Percentiles rank a stretch among this genome's conserved stretches.
Evolutionary conservation across 1,284 basidiomycete genomes (phyloP).

Genomic region (Boletus sp.): DNA sequence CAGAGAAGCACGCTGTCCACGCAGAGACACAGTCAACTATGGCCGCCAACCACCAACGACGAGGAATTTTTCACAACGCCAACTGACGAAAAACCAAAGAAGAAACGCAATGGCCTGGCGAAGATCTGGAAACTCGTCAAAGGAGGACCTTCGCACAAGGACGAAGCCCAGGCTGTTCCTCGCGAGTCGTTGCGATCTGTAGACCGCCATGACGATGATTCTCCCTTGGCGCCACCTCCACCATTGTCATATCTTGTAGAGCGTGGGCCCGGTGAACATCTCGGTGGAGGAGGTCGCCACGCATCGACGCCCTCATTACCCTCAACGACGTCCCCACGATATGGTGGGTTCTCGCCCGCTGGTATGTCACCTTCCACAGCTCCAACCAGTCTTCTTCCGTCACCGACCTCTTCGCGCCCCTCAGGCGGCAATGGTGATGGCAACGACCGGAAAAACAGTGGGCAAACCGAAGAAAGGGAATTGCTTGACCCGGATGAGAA

Average conservation of each 20-base stretch:
- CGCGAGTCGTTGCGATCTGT: constrained; percentile 35
- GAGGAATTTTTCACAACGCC: constrained; percentile 25
- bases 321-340: constrained; percentile 53
- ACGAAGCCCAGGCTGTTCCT: constrained; percentile 15
- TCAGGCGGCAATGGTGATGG: constrained; percentile 55
- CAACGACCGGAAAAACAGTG: constrained; percentile 38
- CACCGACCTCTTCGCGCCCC: constrained; percentile 65
- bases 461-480: constrained; percentile 39
- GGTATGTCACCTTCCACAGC: constrained; percentile 68
- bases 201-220: constrained; percentile 57
- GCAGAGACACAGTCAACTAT: constrained; percentile 51
- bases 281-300: constrained; percentile 45
- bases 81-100: constrained; percentile 44
- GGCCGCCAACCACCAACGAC: constrained; percentile 43
- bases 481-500: constrained; percentile 32
- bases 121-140: constrained; percentile 82
- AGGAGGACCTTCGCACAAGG: constrained; percentile 45
- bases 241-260: constrained; percentile 80
- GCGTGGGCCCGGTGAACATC: constrained; percentile 51
- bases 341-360: constrained; percentile 43
- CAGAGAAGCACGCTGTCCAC: constrained; percentile 39
- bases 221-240: constrained; percentile 79
- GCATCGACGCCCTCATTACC: constrained; percentile 66
- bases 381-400: constrained; percentile 67
- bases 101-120: constrained; percentile 77